Evolutionary conservation across 768 basidiomycete species (phyloP).

Genomic region (Pisolithus sp.): DNA sequence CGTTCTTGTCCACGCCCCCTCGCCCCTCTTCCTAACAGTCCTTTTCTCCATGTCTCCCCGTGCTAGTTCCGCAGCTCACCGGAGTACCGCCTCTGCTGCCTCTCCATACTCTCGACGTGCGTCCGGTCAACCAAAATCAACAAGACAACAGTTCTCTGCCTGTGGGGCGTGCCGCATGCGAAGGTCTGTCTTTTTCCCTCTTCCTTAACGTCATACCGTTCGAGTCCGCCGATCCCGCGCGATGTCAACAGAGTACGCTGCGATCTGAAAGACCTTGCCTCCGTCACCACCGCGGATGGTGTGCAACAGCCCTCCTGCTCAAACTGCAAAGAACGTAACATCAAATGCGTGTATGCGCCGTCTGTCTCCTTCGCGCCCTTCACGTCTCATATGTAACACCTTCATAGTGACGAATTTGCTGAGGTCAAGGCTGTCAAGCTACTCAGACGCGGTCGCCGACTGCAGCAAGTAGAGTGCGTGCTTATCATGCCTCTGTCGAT

Average conservation of each 20-base stretch:
- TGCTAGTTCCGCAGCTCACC: conserved; percentile 32
- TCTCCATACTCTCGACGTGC: conserved; percentile 41
- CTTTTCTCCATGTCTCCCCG: conserved; percentile 51
- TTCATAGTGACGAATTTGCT: conserved; percentile 78
- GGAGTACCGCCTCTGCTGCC: conserved; percentile 18
- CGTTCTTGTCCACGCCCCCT: conserved; percentile 6
- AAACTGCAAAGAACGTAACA: conserved; percentile 82
- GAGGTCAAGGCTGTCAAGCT: conserved; percentile 88
- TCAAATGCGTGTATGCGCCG: conserved; percentile 87
- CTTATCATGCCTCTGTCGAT: conserved; percentile 2
- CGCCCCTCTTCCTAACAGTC: conserved; percentile 18
- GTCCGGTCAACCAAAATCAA: conserved; percentile 63
- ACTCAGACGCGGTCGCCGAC: conserved; percentile 66
- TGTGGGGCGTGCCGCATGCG: conserved; percentile 91
- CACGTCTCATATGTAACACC: conserved; percentile 3
- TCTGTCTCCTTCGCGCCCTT: not conserved
- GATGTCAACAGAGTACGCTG: conserved; percentile 67
- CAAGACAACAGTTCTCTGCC: conserved; percentile 83
- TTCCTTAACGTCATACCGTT: not conserved
- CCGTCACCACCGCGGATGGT: conserved; percentile 40
- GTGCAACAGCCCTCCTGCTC: conserved; percentile 55
- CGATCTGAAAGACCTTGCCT: conserved; percentile 80
- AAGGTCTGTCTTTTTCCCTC: conserved; percentile 40
- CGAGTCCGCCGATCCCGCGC: not conserved
- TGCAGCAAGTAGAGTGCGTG: conserved; percentile 80